These are phyloP conservation scores for Oryza longistaminata DNA, from an alignment of 176 grass and related monocot genomes.

Conservation along the genomic window DNA sequence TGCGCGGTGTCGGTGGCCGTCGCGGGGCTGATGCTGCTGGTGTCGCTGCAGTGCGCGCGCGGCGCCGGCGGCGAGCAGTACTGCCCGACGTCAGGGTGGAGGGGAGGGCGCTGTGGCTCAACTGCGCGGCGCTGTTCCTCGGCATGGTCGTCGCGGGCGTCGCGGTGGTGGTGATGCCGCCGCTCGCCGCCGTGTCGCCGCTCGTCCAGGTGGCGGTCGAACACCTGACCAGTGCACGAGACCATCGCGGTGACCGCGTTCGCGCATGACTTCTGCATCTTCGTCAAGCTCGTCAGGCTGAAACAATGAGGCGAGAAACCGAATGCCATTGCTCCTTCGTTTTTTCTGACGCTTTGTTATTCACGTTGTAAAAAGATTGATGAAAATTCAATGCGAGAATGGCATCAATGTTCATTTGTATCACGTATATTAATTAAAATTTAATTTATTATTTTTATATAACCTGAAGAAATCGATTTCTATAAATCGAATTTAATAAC, in stretches of 20 bases:
- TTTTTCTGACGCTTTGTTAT: background rate
- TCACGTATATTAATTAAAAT: too few species aligned
- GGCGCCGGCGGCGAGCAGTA: background rate
- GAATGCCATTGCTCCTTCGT: background rate
- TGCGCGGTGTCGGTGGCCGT: conserved; percentile 22
- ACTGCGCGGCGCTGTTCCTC: conserved; percentile 31
- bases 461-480: too few species aligned
- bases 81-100: background rate
- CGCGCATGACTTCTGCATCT: conserved; percentile 9
- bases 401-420: too few species aligned
- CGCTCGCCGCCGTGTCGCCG: background rate
- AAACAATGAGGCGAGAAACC: background rate
- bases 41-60: background rate
- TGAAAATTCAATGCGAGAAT: background rate
- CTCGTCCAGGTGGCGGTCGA: background rate
- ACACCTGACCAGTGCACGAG: background rate
- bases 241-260: conserved; percentile 20
- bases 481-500: too few species aligned
- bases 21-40: conserved; percentile 19
- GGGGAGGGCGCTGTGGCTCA: conserved; percentile 28
- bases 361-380: background rate
- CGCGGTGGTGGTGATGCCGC: background rate
- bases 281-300: background rate
- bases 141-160: background rate
- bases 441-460: too few species aligned